Evolutionary conservation across 371 early-diverging fungal species (phyloP), one percentile per base, ranked within the genome.

Genomic region (Phascolomyces articulosus): DNA sequence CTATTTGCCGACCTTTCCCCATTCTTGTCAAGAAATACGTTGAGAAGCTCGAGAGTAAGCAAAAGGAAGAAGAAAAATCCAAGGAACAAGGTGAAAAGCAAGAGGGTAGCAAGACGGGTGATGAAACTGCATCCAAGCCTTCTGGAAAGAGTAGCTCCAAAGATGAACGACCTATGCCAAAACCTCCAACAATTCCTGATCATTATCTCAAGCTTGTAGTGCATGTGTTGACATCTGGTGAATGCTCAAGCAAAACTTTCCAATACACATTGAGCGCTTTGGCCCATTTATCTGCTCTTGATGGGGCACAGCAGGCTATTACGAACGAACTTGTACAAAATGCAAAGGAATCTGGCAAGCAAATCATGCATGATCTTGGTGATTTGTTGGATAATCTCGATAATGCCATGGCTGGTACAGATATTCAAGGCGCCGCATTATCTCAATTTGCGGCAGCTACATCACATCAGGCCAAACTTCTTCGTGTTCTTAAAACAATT

Each of bases 171-270:
- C 67, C 70, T 21, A 68, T 81, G 28, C 78, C 82, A 20, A 88
- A 86, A 65, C 90, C 92, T 16, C 93, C 93, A 15, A 82, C 76
- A 1, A 92, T 91, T 47, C 92, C 92, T 13, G 87, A 87, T 7
- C 80, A 87, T 53, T 91, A 87, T 55, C 75, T 96, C n/a, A 87
- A 90, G 27, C 74, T 89, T 6, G 87, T 98, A 24, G 94, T 97
- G 9, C 91, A 95, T 63, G 93, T 96, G 0, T 82, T 98, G 31
- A 93, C 94, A 3, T 87, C 89, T 1, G 97, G 95, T 18, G 96
- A 95, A 69, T 96, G 96, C 70, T 91, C 96, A 10, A 92, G 91
- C 69, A 93, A 91, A 64, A 96, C 97, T 0, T 98, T 98, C 90
- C 95, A 95, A 76, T 92, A 89, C 72, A 95, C 95, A 0, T 77